phyloP scores from a whole-genome alignment of 768 basidiomycete genomes.

The Lentinula sp. region DNA sequence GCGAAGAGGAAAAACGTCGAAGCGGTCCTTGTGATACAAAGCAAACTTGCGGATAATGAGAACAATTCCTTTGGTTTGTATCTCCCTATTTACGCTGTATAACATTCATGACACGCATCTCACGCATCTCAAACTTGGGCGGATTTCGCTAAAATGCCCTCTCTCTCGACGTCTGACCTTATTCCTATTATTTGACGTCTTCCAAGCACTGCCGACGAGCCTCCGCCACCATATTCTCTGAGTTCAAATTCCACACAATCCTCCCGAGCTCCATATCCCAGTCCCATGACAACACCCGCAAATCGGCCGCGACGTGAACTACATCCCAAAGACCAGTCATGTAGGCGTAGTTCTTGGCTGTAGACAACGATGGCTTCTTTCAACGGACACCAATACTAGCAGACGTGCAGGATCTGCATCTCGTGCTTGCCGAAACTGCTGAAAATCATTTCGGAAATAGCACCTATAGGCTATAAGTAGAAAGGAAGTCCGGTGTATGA shows the following conservation, averaged over 20 bases:
- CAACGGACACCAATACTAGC: conserved; percentile 59
- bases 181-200: conserved; percentile 67
- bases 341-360: conserved; percentile 67
- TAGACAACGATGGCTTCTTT: conserved; percentile 53
- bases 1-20: conserved; percentile 68
- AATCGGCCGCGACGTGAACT: conserved; percentile 69
- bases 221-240: conserved; percentile 61
- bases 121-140: conserved; percentile 35
- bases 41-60: conserved; percentile 4
- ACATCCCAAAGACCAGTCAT: conserved; percentile 49
- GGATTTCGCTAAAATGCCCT: conserved; percentile 68
- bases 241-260: conserved; percentile 39
- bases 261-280: too few species aligned
- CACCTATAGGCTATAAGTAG: conserved; percentile 42
- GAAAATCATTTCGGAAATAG: conserved; percentile 66
- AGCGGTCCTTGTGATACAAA: conserved; percentile 27
- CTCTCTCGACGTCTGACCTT: conserved; percentile 62
- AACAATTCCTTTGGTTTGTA: conserved; percentile 22
- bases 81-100: neutral
- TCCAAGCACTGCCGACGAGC: conserved; percentile 59
- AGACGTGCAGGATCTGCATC: conserved; percentile 64
- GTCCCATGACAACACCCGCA: conserved; percentile 46
- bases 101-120: neutral
- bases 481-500: conserved; percentile 72
- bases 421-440: conserved; percentile 59